Evolutionary conservation across 1,284 basidiomycete species (phyloP), one percentile per base, ranked within the genome.

Genomic region (Cystobasidium sp.): DNA sequence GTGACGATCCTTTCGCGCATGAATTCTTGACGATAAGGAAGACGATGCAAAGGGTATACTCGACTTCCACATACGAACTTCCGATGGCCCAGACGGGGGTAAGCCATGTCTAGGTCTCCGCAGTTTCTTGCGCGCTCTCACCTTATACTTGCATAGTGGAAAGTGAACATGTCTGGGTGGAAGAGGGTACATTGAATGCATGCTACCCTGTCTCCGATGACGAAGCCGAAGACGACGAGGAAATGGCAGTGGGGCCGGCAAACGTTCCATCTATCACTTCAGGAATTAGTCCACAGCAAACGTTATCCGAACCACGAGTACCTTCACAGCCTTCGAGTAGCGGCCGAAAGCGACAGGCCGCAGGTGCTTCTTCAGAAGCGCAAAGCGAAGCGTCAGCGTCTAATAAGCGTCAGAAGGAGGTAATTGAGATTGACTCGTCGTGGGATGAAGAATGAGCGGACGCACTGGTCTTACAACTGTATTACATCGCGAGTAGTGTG

Each of bases 371-470:
- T 14, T 49, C 46, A n/a, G n/a, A n/a, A 14, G n/a, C 46, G n/a
- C 46, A 49, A 49, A 3, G 3, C n/a, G 46, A 49, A n/a, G 14
- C 14, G n/a, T n/a, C 46, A n/a, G 46, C 46, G 6, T 14, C 12
- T 49, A 9, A 22, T 22, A 56, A 56, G 24, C 55, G 55, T 6
- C 10, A 10, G 4, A 56, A 37, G 22, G 55, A 56, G 55, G 55
- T 56, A 22, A 56, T 56, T 37, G 55, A 56, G 24, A 56, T 56
- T 18, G 55, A 53, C 20, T 53, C 55, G 55, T 56, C 55, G 10
- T 56, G 12, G 24, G 55, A 56, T 14, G 55, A 56, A 14, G 55
- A 56, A 2, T 31, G 5, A 31, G 31, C 31, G 31, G 31, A 5
- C 31, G 31, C 2, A 5, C 31, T 31, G 31, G 31, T 31, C 31